A percentile compares a stretch with the other conserved stretches of the same genome.
Evolutionary conservation across 345 rosid species (phyloP).

Genomic region (Heritiera fomes): DNA sequence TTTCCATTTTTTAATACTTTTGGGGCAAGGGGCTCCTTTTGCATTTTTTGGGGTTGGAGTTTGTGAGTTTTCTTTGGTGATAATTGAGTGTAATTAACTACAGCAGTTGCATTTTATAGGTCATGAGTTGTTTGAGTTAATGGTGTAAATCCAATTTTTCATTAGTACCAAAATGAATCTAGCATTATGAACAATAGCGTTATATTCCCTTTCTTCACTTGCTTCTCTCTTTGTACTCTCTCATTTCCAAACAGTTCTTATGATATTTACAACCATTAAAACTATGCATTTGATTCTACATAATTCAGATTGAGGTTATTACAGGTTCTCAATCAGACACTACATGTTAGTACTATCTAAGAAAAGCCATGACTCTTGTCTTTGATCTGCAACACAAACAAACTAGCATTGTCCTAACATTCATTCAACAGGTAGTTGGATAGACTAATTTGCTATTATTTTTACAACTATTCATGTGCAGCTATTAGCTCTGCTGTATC

Average conservation of each 20-base stretch:
- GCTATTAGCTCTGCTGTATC: neutral
- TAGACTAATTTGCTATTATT: too few species aligned
- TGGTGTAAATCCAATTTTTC: slow-evolving; percentile 16
- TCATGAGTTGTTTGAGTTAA: slow-evolving; percentile 28
- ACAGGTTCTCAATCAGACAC: neutral
- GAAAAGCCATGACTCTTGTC: neutral
- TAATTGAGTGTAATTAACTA: slow-evolving; percentile 26
- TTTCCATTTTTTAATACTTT: neutral
- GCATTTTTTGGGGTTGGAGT: slow-evolving; percentile 16
- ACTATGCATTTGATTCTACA: neutral
- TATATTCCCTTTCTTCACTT: too few species aligned
- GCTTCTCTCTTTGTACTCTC: too few species aligned
- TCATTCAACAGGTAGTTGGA: neutral
- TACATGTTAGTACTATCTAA: neutral
- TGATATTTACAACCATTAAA: neutral
- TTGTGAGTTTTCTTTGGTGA: slow-evolving; percentile 21
- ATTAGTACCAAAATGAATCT: neutral
- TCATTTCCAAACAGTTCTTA: neutral
- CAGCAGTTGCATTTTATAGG: slow-evolving; percentile 29
- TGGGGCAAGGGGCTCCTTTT: slow-evolving; percentile 20
- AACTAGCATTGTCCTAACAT: neutral
- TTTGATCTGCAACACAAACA: neutral
- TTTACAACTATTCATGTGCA: neutral
- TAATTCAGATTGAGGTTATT: neutral
- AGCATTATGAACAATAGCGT: too few species aligned